Conservation (phyloP, 139 green algal species). For the Micromonas pusilla region DNA sequence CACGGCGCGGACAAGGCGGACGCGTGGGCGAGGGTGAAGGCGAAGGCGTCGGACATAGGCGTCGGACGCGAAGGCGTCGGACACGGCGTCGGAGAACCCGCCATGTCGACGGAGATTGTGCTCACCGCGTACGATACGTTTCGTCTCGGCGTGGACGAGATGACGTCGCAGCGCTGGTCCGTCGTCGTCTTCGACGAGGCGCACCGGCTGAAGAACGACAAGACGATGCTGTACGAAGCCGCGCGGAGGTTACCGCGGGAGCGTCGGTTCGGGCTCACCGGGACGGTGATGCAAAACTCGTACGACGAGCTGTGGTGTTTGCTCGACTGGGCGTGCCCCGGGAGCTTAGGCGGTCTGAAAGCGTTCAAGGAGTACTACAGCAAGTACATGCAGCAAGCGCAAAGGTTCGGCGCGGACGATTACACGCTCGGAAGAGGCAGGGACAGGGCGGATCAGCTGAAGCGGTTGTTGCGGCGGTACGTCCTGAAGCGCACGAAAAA, state of each 20-base stretch:
- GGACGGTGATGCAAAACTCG: conserved; percentile 48
- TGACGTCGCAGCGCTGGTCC: neutral
- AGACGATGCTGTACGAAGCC: conserved; percentile 8
- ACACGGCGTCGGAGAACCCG: neutral
- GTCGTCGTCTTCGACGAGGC: conserved; percentile 48
- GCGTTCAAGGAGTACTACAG: conserved; percentile 41
- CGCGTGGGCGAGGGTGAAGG: neutral
- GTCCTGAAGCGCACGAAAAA: conserved; percentile 65
- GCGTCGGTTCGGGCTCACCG: neutral
- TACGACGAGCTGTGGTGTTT: conserved; percentile 48
- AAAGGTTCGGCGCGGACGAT: conserved; percentile 5
- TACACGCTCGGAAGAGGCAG: conserved; percentile 2
- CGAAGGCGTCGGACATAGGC: no score
- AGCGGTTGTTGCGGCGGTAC: conserved; percentile 29
- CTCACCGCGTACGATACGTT: neutral
- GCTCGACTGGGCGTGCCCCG: conserved; percentile 38
- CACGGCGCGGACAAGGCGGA: neutral
- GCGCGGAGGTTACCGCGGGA: neutral
- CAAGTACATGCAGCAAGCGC: conserved; percentile 36
- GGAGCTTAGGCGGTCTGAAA: conserved; percentile 30
- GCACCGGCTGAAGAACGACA: conserved; percentile 55
- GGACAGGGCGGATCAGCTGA: conserved; percentile 34
- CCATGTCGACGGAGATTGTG: neutral
- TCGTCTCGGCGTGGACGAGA: neutral
- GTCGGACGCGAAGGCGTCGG: neutral